Conservation (phyloP, 2,329 filamentous ascomycete genomes). For the Dactylellina parvicollis region DNA sequence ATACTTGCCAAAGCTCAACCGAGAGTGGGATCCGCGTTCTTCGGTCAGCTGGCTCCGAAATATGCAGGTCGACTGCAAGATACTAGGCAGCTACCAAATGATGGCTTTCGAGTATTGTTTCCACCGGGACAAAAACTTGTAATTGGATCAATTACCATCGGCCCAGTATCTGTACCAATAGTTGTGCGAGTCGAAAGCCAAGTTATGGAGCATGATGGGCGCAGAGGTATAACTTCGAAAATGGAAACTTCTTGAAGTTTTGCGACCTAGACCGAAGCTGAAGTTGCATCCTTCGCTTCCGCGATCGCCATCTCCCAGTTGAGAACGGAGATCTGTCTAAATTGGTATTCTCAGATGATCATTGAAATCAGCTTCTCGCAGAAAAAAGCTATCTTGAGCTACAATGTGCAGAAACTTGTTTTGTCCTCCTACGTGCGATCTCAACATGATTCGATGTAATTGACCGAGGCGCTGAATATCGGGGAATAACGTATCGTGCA, state of each 20-base stretch:
- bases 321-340: no score
- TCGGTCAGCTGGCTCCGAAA: neutral
- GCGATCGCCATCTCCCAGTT: neutral
- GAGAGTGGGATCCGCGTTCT: no score
- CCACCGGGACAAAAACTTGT: no score
- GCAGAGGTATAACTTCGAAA: neutral
- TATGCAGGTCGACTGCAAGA: neutral
- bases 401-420: neutral
- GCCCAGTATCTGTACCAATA: no score
- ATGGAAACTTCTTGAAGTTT: neutral
- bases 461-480: neutral
- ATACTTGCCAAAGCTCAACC: no score
- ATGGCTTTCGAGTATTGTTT: no score
- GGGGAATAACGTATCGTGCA: neutral
- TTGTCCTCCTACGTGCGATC: slow-evolving; percentile 1
- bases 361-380: neutral
- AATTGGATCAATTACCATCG: no score
- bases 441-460: neutral
- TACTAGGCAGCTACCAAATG: neutral
- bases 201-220: no score
- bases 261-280: neutral
- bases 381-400: neutral
- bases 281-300: neutral
- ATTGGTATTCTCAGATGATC: neutral
- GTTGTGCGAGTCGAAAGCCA: no score